phyloP scores from a whole-genome alignment of 192 early-diverging fungal species.

The Mortierella alpina region DNA sequence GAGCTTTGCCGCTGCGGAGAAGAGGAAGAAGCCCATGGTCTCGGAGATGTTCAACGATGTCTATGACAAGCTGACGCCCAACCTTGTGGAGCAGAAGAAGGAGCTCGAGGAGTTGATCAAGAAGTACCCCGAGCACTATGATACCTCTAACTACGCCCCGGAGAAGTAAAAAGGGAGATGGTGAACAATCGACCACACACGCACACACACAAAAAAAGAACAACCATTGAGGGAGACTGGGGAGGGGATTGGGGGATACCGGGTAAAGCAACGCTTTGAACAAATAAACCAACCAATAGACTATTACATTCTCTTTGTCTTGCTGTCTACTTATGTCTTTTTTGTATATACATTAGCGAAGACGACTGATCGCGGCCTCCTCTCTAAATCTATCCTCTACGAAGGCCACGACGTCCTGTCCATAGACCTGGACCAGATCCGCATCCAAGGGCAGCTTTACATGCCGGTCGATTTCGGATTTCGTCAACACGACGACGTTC shows the following conservation, averaged over 20 bases:
- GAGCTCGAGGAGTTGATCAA: conserved; percentile 83
- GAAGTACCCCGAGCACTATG: conserved; percentile 89
- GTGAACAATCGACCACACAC: too few species aligned
- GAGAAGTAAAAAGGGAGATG: conserved; percentile 19
- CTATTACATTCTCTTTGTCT: too few species aligned
- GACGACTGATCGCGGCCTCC: conserved; percentile 48
- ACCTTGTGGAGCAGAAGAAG: conserved; percentile 80
- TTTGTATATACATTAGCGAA: conserved; percentile 23
- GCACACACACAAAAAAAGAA: too few species aligned
- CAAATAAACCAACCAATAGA: too few species aligned
- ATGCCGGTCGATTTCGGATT: conserved; percentile 78
- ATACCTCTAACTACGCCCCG: conserved; percentile 52
- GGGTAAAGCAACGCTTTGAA: too few species aligned
- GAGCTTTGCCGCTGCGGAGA: conserved; percentile 88
- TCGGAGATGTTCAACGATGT: conserved; percentile 93
- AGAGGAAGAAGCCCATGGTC: conserved; percentile 87
- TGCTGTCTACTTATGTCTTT: conserved; percentile 4
- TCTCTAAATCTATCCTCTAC: conserved; percentile 62
- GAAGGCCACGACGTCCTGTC: conserved; percentile 61
- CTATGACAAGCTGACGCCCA: conserved; percentile 85
- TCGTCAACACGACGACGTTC: conserved; percentile 90
- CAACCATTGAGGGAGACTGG: too few species aligned
- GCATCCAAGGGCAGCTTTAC: conserved; percentile 57
- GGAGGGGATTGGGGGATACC: too few species aligned
- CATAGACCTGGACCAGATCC: conserved; percentile 63